phyloP scores from a whole-genome alignment of 2,329 filamentous ascomycete species.

The Metarhizium rileyi region DNA sequence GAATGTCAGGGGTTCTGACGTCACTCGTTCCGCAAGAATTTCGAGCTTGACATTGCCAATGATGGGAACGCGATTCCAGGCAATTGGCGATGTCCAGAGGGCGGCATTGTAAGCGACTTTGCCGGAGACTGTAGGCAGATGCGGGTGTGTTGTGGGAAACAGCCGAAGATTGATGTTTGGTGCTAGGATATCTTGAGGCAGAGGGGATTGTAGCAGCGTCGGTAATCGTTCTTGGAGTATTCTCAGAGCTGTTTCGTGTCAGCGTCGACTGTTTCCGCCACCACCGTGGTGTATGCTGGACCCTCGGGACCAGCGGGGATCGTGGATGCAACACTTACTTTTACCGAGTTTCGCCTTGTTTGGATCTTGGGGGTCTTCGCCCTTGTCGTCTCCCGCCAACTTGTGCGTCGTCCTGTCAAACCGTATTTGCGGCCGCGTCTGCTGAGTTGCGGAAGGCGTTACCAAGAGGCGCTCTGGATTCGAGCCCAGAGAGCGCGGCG shows the following conservation, averaged over 20 bases:
- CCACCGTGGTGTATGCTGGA: not conserved
- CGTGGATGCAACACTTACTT: constrained; percentile 33
- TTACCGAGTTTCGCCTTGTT: constrained; percentile 55
- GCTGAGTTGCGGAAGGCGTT: constrained; percentile 3
- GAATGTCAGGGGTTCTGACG: constrained; percentile 44
- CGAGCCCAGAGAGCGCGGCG: not conserved
- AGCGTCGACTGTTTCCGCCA: not conserved
- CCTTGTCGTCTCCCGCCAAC: constrained; percentile 17
- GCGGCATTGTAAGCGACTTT: constrained; percentile 86
- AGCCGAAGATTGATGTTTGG: constrained; percentile 63
- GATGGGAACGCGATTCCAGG: constrained; percentile 87
- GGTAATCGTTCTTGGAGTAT: constrained; percentile 58
- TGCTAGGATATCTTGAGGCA: constrained; percentile 67
- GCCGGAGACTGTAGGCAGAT: constrained; percentile 86
- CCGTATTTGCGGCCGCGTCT: constrained; percentile 12
- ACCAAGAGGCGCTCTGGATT: constrained; percentile 1
- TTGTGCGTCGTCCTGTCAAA: constrained; percentile 23
- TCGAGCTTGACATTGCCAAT: constrained; percentile 82
- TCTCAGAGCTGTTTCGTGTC: constrained; percentile 42
- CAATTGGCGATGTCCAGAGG: constrained; percentile 90
- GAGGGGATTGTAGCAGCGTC: constrained; percentile 54
- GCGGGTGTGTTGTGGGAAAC: constrained; percentile 69
- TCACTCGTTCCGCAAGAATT: constrained; percentile 85
- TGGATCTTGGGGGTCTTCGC: constrained; percentile 34
- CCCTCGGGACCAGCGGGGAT: not conserved